phyloP scores from a whole-genome alignment of 176 grass and related monocot genomes.

The Microstegium vimineum region DNA sequence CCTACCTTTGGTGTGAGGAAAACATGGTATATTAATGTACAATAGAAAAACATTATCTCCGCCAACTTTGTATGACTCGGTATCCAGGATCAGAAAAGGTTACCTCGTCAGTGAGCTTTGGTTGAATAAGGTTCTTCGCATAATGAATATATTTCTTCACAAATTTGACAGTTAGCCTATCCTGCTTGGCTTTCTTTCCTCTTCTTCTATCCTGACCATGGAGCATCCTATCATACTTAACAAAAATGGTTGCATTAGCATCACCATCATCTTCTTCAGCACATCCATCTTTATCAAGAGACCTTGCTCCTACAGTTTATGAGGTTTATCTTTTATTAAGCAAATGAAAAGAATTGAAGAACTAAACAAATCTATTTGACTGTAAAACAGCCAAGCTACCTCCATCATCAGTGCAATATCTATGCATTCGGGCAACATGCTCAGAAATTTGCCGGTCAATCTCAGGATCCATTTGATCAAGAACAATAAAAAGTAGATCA shows the following conservation, averaged over 20 bases:
- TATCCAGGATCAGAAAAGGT: background rate
- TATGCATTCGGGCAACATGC: constrained; percentile 92
- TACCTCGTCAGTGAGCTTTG: constrained; percentile 94
- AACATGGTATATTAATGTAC: background rate
- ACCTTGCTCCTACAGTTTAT: constrained; percentile 46
- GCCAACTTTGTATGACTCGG: background rate
- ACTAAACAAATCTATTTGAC: constrained; percentile 7
- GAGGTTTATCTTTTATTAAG: constrained; percentile 12
- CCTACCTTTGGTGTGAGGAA: background rate
- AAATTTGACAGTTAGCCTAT: constrained; percentile 84
- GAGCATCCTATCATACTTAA: constrained; percentile 91
- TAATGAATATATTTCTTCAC: constrained; percentile 99
- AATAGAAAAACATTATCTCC: background rate
- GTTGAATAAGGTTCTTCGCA: constrained; percentile 93
- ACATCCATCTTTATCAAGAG: constrained; percentile 60
- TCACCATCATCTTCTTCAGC: constrained; percentile 87
- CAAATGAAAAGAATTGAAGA: background rate
- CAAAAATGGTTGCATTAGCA: constrained; percentile 74
- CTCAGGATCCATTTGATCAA: constrained; percentile 99
- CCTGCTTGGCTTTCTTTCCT: constrained; percentile 79
- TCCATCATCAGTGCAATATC: constrained; percentile 90
- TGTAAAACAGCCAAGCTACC: constrained; percentile 43
- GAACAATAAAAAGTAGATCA: constrained; percentile 98
- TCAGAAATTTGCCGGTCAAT: constrained; percentile 95
- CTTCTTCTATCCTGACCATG: constrained; percentile 94